A percentile compares a stretch with the other conserved stretches of the same genome.
Evolutionary conservation across 192 early-diverging fungal species (phyloP).

Genomic region (Gaertneriomyces sp.): DNA sequence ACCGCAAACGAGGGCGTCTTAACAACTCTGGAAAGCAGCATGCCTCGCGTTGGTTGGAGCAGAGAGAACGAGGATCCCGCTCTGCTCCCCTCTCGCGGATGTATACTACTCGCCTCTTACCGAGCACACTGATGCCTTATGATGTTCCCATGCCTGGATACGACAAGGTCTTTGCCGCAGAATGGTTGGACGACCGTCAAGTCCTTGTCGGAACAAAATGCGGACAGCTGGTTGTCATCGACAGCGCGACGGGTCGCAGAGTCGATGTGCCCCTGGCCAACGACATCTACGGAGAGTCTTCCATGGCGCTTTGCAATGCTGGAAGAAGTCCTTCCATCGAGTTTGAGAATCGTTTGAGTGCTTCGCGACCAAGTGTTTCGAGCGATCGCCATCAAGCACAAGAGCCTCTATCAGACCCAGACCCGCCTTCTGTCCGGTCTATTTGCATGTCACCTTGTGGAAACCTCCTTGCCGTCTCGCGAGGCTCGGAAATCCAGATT

Average conservation of each 20-base stretch:
- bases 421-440: conserved; percentile 51
- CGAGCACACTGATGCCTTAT: too few species aligned
- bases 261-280: conserved; percentile 35
- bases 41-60: too few species aligned
- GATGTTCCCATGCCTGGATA: conserved; percentile 1
- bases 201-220: conserved; percentile 66
- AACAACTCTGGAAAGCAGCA: too few species aligned
- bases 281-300: neutral
- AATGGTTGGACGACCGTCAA: conserved; percentile 49
- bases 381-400: conserved; percentile 3
- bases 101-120: too few species aligned
- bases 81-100: too few species aligned
- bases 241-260: conserved; percentile 32
- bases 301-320: neutral
- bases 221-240: conserved; percentile 40
- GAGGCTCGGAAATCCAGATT: conserved; percentile 58
- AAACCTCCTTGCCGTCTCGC: conserved; percentile 63
- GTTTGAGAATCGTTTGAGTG: neutral
- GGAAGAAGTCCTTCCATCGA: neutral
- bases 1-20: too few species aligned
- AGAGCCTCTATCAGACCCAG: conserved; percentile 22
- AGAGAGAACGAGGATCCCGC: too few species aligned
- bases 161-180: conserved; percentile 60
- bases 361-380: neutral
- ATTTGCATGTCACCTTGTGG: conserved; percentile 59